phyloP scores from a whole-genome alignment of 768 basidiomycete species.

The Saitozyma sp. region DNA sequence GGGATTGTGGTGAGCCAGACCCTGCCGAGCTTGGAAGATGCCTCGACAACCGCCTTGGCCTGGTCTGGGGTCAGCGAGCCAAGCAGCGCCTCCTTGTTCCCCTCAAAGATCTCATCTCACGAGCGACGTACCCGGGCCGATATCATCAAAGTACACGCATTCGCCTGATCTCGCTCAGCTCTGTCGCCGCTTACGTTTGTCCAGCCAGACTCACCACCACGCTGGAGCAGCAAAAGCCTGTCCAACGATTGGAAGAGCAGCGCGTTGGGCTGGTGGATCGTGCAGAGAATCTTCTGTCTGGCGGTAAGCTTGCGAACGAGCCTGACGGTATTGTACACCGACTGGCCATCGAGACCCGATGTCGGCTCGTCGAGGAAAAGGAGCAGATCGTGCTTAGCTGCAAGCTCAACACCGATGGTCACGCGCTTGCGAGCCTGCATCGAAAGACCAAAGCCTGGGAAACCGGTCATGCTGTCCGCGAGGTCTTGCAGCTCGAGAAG shows the following conservation, averaged over 20 bases:
- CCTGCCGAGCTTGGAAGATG: no score
- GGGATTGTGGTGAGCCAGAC: no score
- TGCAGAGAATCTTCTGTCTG: slow-evolving; percentile 87
- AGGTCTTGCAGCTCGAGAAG: slow-evolving; percentile 80
- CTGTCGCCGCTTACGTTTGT: no score
- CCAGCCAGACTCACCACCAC: slow-evolving; percentile 65
- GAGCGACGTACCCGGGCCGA: slow-evolving; percentile 20
- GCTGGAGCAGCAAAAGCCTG: slow-evolving; percentile 69
- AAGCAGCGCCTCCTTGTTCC: no score
- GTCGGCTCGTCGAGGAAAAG: slow-evolving; percentile 90
- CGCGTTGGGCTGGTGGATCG: slow-evolving; percentile 82
- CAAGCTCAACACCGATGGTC: slow-evolving; percentile 83
- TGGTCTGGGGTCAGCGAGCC: no score
- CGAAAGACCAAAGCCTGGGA: slow-evolving; percentile 41
- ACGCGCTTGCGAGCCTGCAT: slow-evolving; percentile 67
- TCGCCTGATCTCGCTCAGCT: no score
- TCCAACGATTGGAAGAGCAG: slow-evolving; percentile 84
- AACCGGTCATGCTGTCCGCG: slow-evolving; percentile 73
- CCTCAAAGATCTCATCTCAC: no score
- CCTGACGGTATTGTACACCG: slow-evolving; percentile 53
- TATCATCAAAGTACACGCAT: slow-evolving; percentile 68
- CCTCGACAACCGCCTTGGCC: no score
- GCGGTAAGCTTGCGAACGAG: slow-evolving; percentile 76
- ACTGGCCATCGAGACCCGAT: slow-evolving; percentile 63
- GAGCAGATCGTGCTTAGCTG: slow-evolving; percentile 77